Evolutionary conservation across 192 early-diverging fungal species (phyloP).

Genomic region (Backusella australiensis): DNA sequence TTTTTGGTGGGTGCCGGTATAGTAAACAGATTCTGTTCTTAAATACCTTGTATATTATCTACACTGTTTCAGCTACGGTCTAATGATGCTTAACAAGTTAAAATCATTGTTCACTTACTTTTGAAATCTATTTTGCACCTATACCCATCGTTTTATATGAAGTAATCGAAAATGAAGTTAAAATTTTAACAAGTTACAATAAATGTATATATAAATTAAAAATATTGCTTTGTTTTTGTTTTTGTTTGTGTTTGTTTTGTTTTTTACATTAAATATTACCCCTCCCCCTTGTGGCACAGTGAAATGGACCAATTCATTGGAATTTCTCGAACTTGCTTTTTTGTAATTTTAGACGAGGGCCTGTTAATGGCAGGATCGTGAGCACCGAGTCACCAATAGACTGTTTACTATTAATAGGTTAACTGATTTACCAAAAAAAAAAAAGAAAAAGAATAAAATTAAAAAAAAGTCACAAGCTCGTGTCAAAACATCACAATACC

Average conservation of each 20-base stretch:
- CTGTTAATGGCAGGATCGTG: too few relatives aligned
- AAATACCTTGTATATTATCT: constrained; percentile 7
- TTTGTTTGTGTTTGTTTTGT: background rate
- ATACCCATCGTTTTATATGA: background rate
- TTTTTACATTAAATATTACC: background rate
- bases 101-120: background rate
- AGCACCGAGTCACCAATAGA: background rate
- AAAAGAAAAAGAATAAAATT: background rate
- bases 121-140: background rate
- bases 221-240: background rate
- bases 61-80: background rate
- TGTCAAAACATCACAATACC: background rate
- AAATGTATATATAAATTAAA: background rate
- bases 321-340: background rate
- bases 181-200: background rate
- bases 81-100: background rate
- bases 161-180: background rate
- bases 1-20: background rate
- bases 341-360: background rate
- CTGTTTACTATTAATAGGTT: background rate
- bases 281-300: background rate
- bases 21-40: constrained; percentile 4
- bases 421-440: background rate
- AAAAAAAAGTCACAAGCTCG: background rate
- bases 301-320: background rate